Evolutionary conservation across 768 basidiomycete genomes (phyloP).

Genomic region (Tricholoma matsutake): DNA sequence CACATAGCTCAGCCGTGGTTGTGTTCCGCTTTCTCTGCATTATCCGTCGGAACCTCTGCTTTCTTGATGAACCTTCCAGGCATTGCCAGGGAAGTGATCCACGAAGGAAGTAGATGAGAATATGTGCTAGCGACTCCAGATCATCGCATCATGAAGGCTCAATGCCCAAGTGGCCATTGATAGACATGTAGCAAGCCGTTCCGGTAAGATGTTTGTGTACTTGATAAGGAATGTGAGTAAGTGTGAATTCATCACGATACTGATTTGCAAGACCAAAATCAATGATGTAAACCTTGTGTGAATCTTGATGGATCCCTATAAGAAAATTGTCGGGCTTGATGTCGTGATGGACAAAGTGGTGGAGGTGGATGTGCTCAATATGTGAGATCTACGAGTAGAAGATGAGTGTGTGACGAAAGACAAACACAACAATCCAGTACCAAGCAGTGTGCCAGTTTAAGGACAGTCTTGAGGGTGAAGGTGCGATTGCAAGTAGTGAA

Average conservation of each 20-base stretch:
- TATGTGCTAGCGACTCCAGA: slow-evolving; percentile 94
- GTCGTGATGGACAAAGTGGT: not conserved
- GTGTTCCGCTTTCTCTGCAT: not conserved
- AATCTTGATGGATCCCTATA: not conserved
- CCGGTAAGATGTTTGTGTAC: too few species aligned
- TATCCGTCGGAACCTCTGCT: not conserved
- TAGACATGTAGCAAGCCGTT: too few species aligned
- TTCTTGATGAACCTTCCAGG: not conserved
- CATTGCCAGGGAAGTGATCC: slow-evolving; percentile 68
- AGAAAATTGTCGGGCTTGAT: slow-evolving; percentile 2
- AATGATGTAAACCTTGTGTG: not conserved
- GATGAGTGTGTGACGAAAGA: not conserved
- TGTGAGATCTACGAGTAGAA: not conserved
- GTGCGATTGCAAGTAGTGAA: not conserved
- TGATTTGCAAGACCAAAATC: slow-evolving; percentile 9
- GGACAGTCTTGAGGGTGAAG: slow-evolving; percentile 5
- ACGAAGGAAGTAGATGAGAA: slow-evolving; percentile 54
- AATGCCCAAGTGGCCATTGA: slow-evolving; percentile 48
- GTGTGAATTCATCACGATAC: slow-evolving; percentile 13
- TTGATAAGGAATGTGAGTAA: not conserved
- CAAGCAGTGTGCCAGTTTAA: not conserved
- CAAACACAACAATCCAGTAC: not conserved
- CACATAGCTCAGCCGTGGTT: not conserved
- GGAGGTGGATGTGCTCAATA: not conserved
- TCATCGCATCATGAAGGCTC: slow-evolving; percentile 93